Percentiles rank a stretch among this genome's conserved stretches.
phyloP scores from a whole-genome alignment of 169 alveolate genomes.

The Cryptosporidium sp. region DNA sequence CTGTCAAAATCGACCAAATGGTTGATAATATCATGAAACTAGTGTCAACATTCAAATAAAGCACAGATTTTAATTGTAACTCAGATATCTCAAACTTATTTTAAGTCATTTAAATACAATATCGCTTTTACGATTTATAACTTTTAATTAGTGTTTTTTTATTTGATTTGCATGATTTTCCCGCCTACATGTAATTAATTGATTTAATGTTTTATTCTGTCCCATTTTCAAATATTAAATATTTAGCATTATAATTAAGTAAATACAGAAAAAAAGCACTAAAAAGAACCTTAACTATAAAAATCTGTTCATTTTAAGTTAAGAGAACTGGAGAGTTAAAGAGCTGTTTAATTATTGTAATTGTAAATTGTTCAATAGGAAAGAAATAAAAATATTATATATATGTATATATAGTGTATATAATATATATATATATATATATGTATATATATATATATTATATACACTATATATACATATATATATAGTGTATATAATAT shows the following conservation, averaged over 20 bases:
- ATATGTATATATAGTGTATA: too few relatives aligned
- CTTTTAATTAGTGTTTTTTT: too few relatives aligned
- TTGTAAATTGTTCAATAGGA: too few relatives aligned
- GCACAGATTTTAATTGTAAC: background rate
- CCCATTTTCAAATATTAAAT: background rate
- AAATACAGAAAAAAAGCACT: too few relatives aligned
- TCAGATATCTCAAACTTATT: too few relatives aligned
- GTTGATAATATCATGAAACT: background rate
- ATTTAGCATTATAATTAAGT: too few relatives aligned
- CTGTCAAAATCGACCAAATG: slow-evolving; percentile 7
- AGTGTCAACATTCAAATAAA: slow-evolving; percentile 8
- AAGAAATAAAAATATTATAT: too few relatives aligned
- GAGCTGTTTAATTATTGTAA: background rate
- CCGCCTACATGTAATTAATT: slow-evolving; percentile 60
- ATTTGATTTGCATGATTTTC: slow-evolving; percentile 22
- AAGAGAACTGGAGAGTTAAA: background rate
- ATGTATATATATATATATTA: too few relatives aligned
- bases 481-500: too few relatives aligned
- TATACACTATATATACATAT: too few relatives aligned
- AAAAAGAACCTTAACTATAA: background rate
- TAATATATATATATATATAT: too few relatives aligned
- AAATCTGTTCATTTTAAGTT: background rate
- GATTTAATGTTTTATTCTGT: background rate
- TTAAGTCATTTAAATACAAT: background rate
- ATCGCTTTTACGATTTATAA: background rate